Percentiles rank a stretch among this genome's conserved stretches.
These are phyloP conservation scores for Phylloporus scabripes DNA, from an alignment of 768 basidiomycete genomes.

Conservation along the genomic window DNA sequence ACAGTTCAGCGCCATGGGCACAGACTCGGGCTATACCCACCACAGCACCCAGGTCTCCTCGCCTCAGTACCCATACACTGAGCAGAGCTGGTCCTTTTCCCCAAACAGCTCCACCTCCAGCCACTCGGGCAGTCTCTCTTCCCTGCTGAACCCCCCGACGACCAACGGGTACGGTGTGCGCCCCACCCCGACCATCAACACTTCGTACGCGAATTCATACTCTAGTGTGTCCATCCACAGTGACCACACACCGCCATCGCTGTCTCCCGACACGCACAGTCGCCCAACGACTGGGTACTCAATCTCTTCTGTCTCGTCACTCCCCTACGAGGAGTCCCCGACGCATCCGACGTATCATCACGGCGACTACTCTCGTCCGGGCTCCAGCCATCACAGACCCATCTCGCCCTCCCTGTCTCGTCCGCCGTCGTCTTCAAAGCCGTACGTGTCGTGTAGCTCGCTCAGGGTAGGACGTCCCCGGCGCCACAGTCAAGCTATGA, in stretches of 20 bases:
- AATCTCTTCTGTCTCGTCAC: constrained; percentile 73
- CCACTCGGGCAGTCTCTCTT: constrained; percentile 71
- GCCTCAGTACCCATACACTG: constrained; percentile 59
- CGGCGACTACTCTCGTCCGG: constrained; percentile 63
- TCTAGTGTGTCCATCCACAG: constrained; percentile 63
- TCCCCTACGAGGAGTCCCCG: constrained; percentile 60
- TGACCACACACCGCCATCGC: constrained; percentile 61
- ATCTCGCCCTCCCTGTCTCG: constrained; percentile 62
- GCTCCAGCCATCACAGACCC: constrained; percentile 64
- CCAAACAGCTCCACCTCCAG: constrained; percentile 51
- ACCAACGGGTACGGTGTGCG: constrained; percentile 40
- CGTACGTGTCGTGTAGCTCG: constrained; percentile 44
- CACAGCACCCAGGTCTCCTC: constrained; percentile 37
- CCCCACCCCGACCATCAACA: constrained; percentile 66
- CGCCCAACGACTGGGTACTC: constrained; percentile 84
- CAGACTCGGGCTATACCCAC: constrained; percentile 26
- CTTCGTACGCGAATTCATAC: constrained; percentile 62
- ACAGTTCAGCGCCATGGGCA: constrained; percentile 39
- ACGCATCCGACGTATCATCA: constrained; percentile 36
- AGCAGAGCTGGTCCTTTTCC: constrained; percentile 52
- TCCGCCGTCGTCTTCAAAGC: constrained; percentile 62
- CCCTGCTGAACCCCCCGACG: constrained; percentile 65
- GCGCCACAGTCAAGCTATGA: constrained; percentile 82
- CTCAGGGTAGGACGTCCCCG: constrained; percentile 68
- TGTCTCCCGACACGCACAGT: constrained; percentile 69